Percentiles rank a stretch among this genome's conserved stretches.
Conservation (phyloP, 2,329 filamentous ascomycete genomes). For the Chaetomiaceae sp. region DNA sequence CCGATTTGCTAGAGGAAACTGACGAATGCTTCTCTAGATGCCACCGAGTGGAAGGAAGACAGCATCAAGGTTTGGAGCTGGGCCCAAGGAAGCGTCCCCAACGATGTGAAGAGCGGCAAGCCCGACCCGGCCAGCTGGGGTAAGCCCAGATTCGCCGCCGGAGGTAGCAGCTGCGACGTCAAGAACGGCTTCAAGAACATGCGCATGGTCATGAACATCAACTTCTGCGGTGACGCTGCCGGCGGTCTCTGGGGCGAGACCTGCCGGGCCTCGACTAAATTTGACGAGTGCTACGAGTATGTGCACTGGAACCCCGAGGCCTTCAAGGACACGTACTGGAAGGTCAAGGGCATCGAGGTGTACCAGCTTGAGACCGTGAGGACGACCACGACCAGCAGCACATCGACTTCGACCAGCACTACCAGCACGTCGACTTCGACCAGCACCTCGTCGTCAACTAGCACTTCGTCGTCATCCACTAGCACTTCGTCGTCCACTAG, state of each 20-base stretch:
- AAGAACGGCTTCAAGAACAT: conserved; percentile 59
- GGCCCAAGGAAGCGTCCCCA: conserved; percentile 31
- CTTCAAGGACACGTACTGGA: conserved; percentile 39
- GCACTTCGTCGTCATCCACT: conserved; percentile 1
- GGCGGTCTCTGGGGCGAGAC: conserved; percentile 34
- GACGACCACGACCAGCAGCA: conserved; percentile 14
- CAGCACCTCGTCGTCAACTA: conserved; percentile 1
- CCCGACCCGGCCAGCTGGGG: conserved; percentile 65
- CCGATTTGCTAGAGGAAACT: not conserved
- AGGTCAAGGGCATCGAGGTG: conserved; percentile 41
- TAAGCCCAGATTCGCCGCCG: conserved; percentile 57
- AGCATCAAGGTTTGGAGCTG: conserved; percentile 42
- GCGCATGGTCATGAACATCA: conserved; percentile 69
- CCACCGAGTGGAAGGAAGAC: conserved; percentile 40
- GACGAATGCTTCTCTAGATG: conserved; percentile 27
- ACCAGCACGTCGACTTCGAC: conserved; percentile 8
- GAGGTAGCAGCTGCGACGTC: conserved; percentile 57
- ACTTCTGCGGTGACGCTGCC: conserved; percentile 71
- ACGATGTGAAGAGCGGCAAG: conserved; percentile 34
- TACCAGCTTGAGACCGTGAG: conserved; percentile 28
- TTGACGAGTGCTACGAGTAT: conserved; percentile 34
- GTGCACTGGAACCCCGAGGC: conserved; percentile 35
- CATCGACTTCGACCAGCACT: conserved; percentile 12
- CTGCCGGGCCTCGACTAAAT: conserved; percentile 28
- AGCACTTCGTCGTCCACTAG: not conserved